Percentiles rank a stretch among this genome's conserved stretches.
These are phyloP conservation scores for Globisporangium splendens DNA, from an alignment of 352 stramenopile species.

Conservation along the genomic window DNA sequence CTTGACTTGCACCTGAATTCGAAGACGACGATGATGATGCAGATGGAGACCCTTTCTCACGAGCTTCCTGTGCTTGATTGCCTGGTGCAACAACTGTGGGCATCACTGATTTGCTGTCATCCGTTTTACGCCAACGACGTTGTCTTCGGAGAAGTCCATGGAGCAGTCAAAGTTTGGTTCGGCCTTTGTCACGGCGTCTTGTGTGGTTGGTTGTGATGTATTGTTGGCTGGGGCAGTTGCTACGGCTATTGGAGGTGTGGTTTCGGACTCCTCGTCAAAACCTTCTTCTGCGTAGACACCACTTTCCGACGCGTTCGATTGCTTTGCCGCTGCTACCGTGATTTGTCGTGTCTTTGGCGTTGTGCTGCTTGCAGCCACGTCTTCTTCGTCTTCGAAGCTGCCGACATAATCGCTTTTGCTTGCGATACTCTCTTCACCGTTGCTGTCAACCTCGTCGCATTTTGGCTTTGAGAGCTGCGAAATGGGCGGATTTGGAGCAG, in stretches of 20 bases:
- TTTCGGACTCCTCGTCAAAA: constrained; percentile 51
- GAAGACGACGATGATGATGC: constrained; percentile 3
- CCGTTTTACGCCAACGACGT: constrained; percentile 3
- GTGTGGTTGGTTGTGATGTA: not conserved
- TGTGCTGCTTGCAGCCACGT: not conserved
- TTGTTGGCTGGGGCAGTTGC: not conserved
- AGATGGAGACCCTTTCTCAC: not conserved
- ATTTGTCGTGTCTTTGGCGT: not conserved
- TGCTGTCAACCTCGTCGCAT: constrained; percentile 5
- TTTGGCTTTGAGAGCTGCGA: not conserved
- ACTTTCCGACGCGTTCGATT: constrained; percentile 29
- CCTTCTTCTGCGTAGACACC: constrained; percentile 45
- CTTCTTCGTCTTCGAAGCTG: constrained; percentile 9
- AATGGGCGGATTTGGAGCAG: not conserved
- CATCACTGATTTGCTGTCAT: not conserved
- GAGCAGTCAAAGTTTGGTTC: constrained; percentile 62
- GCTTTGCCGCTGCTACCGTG: not conserved
- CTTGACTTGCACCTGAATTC: constrained; percentile 7
- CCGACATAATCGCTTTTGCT: constrained; percentile 31
- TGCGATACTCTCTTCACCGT: constrained; percentile 27
- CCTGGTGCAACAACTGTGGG: not conserved
- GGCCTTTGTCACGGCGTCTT: constrained; percentile 9
- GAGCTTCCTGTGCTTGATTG: not conserved
- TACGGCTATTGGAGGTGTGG: not conserved
- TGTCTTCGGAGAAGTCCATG: constrained; percentile 69